phyloP scores from a whole-genome alignment of 352 stramenopile species.

The Phytopythium oedochilum region DNA sequence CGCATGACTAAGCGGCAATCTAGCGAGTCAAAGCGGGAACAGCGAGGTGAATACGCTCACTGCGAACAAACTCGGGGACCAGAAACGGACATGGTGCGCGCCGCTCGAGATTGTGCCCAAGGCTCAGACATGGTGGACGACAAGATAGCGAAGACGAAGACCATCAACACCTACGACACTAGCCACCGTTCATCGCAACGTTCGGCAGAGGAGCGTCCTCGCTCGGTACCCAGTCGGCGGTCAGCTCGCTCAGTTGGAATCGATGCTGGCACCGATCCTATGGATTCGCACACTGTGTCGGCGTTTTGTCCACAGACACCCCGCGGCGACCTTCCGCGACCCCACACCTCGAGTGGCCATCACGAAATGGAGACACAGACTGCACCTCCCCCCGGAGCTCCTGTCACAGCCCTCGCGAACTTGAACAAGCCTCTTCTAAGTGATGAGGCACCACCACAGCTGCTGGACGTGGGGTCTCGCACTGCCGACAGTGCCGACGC shows the following conservation, averaged over 20 bases:
- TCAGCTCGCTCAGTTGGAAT: conserved; percentile 8
- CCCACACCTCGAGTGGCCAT: not conserved
- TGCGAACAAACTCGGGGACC: not conserved
- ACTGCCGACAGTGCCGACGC: not conserved
- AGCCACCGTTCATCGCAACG: not conserved
- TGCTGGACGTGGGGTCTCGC: not conserved
- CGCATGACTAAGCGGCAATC: not conserved
- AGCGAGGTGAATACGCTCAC: not conserved
- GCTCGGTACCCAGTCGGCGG: not conserved
- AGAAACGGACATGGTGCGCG: not conserved
- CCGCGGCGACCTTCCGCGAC: not conserved
- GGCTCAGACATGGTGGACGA: not conserved
- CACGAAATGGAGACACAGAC: conserved; percentile 56
- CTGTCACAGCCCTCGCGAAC: conserved; percentile 8
- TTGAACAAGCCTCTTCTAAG: not conserved
- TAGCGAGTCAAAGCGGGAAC: conserved; percentile 2
- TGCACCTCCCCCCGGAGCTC: conserved; percentile 24
- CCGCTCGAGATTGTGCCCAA: not conserved
- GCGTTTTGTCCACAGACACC: not conserved
- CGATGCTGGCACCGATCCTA: conserved; percentile 46
- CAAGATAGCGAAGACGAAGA: not conserved
- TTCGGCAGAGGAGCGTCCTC: not conserved
- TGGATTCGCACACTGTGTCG: conserved; percentile 44
- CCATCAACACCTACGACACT: not conserved
- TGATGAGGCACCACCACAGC: too few relatives aligned